Conservation (phyloP, 148 eudicot genomes). For the Cornus suecica region DNA sequence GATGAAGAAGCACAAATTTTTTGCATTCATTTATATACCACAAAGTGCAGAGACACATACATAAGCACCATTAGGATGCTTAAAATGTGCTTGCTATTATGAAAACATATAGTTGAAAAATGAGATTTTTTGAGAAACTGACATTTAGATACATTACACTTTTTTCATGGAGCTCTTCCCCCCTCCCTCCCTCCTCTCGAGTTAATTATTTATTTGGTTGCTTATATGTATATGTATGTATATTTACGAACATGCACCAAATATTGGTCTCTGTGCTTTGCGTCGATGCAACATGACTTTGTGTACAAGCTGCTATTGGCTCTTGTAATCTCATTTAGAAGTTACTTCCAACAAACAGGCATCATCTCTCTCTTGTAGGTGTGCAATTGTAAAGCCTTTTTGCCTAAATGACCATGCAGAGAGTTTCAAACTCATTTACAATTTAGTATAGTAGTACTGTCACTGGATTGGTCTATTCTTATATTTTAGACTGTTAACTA, state of each 20-base stretch:
- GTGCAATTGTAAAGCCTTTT: neutral
- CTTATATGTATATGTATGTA: too few species aligned
- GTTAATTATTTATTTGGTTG: too few species aligned
- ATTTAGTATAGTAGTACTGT: neutral
- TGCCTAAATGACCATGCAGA: neutral
- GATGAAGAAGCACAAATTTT: neutral
- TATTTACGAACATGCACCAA: neutral
- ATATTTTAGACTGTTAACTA: neutral
- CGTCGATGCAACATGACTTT: neutral
- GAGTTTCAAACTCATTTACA: neutral
- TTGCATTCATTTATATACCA: neutral
- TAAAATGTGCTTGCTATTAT: neutral
- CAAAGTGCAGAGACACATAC: neutral
- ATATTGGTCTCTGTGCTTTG: neutral
- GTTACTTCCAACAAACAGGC: neutral
- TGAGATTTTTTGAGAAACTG: neutral
- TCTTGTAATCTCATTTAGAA: neutral
- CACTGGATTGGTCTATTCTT: neutral
- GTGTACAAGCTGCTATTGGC: neutral
- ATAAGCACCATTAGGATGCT: neutral
- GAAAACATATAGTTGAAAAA: neutral
- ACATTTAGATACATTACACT: neutral
- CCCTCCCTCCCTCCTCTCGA: too few species aligned
- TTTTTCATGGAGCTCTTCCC: neutral
- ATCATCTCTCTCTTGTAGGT: neutral